Evolutionary conservation across 768 basidiomycete genomes (phyloP).

Genomic region (Leccinum barrowsii): DNA sequence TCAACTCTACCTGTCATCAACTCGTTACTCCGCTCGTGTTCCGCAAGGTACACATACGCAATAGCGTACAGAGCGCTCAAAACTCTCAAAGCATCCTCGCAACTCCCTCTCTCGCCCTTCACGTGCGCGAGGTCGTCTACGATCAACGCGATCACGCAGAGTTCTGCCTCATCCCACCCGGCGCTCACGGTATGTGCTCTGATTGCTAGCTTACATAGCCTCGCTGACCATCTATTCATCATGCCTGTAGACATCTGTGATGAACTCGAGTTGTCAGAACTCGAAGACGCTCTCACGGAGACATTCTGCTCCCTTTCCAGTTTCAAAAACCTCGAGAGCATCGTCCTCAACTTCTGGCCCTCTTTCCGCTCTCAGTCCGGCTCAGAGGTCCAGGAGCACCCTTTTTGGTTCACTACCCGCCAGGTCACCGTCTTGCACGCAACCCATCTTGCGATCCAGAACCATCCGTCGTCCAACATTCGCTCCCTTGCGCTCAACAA

Average conservation of each 20-base stretch:
- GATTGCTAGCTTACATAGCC: too few species aligned
- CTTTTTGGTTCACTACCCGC: slow-evolving; percentile 31
- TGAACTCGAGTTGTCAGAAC: slow-evolving; percentile 30
- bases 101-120: slow-evolving; percentile 19
- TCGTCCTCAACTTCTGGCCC: slow-evolving; percentile 31
- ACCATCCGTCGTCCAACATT: slow-evolving; percentile 11
- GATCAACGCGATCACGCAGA: slow-evolving; percentile 25
- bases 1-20: slow-evolving; percentile 25
- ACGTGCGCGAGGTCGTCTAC: slow-evolving; percentile 29
- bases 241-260: slow-evolving; percentile 17
- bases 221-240: background rate
- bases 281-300: slow-evolving; percentile 29
- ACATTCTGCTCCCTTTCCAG: slow-evolving; percentile 19
- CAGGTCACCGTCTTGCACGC: slow-evolving; percentile 26
- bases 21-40: slow-evolving; percentile 27
- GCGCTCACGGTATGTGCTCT: slow-evolving; percentile 8
- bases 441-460: slow-evolving; percentile 19
- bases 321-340: slow-evolving; percentile 19
- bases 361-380: slow-evolving; percentile 25
- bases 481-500: slow-evolving; percentile 26
- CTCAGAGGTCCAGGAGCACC: slow-evolving; percentile 24
- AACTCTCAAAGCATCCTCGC: slow-evolving; percentile 21
- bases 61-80: slow-evolving; percentile 27
- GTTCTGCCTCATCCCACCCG: slow-evolving; percentile 21
- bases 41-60: slow-evolving; percentile 21